Evolutionary conservation across 306 rosid genomes (phyloP).

Genomic region (Lupinus albus): DNA sequence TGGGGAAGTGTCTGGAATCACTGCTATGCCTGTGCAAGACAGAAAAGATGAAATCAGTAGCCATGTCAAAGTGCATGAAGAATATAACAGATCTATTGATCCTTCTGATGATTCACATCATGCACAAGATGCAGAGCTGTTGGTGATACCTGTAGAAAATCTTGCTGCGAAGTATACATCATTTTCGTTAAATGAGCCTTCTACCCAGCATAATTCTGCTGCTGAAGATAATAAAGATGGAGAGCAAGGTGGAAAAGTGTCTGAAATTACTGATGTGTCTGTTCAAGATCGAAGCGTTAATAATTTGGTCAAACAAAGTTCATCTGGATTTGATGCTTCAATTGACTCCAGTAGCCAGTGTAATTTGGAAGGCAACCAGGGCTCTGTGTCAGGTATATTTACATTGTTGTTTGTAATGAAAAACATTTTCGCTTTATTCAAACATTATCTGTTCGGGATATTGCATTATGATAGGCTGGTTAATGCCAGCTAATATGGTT

Average conservation of each 20-base stretch:
- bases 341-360: slow-evolving; percentile 64
- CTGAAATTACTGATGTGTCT: slow-evolving; percentile 46
- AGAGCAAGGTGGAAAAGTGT: slow-evolving; percentile 41
- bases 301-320: slow-evolving; percentile 40
- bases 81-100: slow-evolving; percentile 14
- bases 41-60: slow-evolving; percentile 37
- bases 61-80: slow-evolving; percentile 26
- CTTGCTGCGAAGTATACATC: slow-evolving; percentile 35
- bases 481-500: neutral
- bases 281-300: slow-evolving; percentile 47
- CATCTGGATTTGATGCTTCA: slow-evolving; percentile 57
- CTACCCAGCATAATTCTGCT: slow-evolving; percentile 39
- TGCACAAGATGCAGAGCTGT: slow-evolving; percentile 28
- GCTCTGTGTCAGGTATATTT: slow-evolving; percentile 82
- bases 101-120: slow-evolving; percentile 36
- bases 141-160: slow-evolving; percentile 36
- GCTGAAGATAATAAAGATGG: slow-evolving; percentile 35
- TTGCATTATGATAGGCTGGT: slow-evolving; percentile 28
- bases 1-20: too few relatives aligned
- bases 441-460: neutral
- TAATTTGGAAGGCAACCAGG: slow-evolving; percentile 86
- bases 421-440: neutral
- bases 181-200: slow-evolving; percentile 39
- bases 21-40: neutral
- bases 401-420: slow-evolving; percentile 1